These are phyloP conservation scores for Chamaecyparis obtusa DNA, from an alignment of 75 land plant species.

Conservation along the genomic window DNA sequence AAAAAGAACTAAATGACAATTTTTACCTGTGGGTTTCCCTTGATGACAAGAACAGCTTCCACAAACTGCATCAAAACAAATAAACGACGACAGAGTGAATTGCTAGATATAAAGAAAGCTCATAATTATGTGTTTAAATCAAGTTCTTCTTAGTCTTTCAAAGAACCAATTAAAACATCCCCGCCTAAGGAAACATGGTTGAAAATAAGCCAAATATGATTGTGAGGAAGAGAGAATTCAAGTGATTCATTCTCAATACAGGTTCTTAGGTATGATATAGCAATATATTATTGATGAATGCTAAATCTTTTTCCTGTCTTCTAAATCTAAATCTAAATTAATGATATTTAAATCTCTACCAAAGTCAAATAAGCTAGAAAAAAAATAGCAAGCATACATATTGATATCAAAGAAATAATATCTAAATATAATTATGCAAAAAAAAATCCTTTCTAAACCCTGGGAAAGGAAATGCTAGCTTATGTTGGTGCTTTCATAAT, in stretches of 20 bases:
- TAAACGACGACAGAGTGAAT: constrained; percentile 1
- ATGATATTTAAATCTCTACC: background rate
- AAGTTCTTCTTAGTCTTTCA: background rate
- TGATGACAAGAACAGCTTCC: constrained; percentile 65
- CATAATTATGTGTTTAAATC: background rate
- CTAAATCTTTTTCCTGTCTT: background rate
- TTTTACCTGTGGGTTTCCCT: constrained; percentile 50
- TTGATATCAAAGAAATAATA: background rate
- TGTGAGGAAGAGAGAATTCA: background rate
- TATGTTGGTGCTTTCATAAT: background rate
- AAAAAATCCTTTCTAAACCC: background rate
- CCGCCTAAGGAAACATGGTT: background rate
- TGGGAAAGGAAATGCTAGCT: background rate
- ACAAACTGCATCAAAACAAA: constrained; percentile 61
- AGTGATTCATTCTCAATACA: background rate
- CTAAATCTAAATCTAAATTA: background rate
- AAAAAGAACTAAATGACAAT: background rate
- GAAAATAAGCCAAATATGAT: background rate
- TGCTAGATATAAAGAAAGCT: background rate
- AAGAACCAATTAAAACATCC: background rate
- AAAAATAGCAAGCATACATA: background rate
- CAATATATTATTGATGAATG: background rate
- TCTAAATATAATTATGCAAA: background rate
- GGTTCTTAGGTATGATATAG: background rate
- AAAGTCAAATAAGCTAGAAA: background rate